Base-by-base conservation (phyloP, 352 stramenopile species). In the Globisporangium parvum region DNA sequence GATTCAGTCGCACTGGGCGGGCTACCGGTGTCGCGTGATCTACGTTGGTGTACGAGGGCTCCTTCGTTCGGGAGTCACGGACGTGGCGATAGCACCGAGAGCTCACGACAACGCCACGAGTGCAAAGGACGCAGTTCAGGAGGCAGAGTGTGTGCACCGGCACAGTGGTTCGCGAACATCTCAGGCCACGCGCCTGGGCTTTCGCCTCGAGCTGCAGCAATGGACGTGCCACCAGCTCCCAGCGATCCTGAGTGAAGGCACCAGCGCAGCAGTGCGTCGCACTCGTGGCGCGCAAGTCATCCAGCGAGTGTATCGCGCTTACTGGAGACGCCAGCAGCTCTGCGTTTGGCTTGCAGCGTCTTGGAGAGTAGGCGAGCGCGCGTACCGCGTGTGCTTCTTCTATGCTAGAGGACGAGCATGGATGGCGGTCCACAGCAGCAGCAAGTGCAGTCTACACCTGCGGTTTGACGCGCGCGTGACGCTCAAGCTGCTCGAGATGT, bases 381-480 rank as follows among this genome's bases (percentile, higher is more conserved):
- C 6, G 17, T 15, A 55, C 15, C 24, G n/a, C 3, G 12, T 83
- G 10, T 60, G 55, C 11, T 69, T 85, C 18, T 83, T 59, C 60
- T 87, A 86, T 44, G 53, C 55, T 1, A 41, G 47, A 21, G 75
- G 72, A 6, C 70, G 69, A 46, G 73, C 70, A 15, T 87, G 73
- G 76, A 17, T 85, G 11, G 21, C 35, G 2, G 14, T 14, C 10
- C 20, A 40, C 24, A 26, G 41, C 41, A 14, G 41, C 41, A 6
- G 18, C 39, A 20, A 45, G 12, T 18, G 15, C 15, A 18, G 5
- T 3, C 48, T 71, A 8, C 48, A 62, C 0, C 50, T 86, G 47
- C 73, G 73, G 1, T 77, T 82, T 17, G 66, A 85, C 39, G 54
- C 60, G 0, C 58, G 58, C 17, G 58, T 80, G 53, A 88, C 77